Percentiles rank a stretch among this genome's conserved stretches.
phyloP scores from a whole-genome alignment of 495 filamentous ascomycete species.

The Penicillium chermesinum region DNA sequence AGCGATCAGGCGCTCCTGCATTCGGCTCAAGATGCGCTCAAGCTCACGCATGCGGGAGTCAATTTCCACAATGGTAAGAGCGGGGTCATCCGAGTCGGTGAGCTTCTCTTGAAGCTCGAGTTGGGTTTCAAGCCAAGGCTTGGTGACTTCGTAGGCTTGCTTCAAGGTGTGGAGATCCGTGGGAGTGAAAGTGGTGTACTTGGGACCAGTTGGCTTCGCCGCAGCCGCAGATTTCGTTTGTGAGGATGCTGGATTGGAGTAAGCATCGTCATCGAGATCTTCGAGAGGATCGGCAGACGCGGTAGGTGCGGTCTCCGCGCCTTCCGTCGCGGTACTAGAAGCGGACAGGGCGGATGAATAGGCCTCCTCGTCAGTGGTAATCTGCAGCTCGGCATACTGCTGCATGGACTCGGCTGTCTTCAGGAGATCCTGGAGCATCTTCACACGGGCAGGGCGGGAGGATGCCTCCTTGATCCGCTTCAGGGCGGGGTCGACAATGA shows the following conservation, averaged over 20 bases:
- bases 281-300: slow-evolving; percentile 24
- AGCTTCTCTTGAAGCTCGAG: slow-evolving; percentile 64
- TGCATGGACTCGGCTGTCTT: slow-evolving; percentile 48
- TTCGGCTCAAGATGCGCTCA: slow-evolving; percentile 67
- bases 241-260: slow-evolving; percentile 30
- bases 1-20: slow-evolving; percentile 51
- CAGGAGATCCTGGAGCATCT: slow-evolving; percentile 57
- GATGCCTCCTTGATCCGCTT: slow-evolving; percentile 62
- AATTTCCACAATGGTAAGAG: slow-evolving; percentile 63
- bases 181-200: slow-evolving; percentile 39
- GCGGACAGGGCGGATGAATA: slow-evolving; percentile 34
- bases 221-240: slow-evolving; percentile 23
- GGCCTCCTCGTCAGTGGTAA: slow-evolving; percentile 37
- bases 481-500: slow-evolving; percentile 63
- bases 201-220: slow-evolving; percentile 34
- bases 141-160: slow-evolving; percentile 32
- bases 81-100: slow-evolving; percentile 62
- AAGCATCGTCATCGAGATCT: slow-evolving; percentile 41
- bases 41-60: slow-evolving; percentile 49
- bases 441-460: slow-evolving; percentile 60
- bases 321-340: slow-evolving; percentile 23
- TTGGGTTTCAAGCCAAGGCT: slow-evolving; percentile 64
- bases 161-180: slow-evolving; percentile 52
- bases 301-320: slow-evolving; percentile 22
- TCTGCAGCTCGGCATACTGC: slow-evolving; percentile 37